Base-by-base conservation (phyloP, 1,284 basidiomycete genomes). In the Sphaerobolus stellatus region DNA sequence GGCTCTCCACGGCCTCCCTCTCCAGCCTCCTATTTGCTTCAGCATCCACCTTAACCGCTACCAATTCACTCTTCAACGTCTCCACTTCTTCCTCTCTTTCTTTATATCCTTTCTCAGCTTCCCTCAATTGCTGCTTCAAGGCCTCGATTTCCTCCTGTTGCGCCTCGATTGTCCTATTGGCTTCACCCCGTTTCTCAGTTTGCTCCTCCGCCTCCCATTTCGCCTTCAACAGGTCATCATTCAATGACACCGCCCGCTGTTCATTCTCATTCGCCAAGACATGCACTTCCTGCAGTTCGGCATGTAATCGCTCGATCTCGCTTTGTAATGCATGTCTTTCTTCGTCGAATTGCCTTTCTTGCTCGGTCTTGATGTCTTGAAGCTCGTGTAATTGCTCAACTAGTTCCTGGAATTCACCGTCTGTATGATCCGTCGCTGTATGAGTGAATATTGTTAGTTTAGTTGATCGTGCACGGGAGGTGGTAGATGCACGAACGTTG, bases 1-100 rank as follows among this genome's bases (percentile, higher is more conserved):
- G 72, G 62, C 87, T 88, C 51, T 73, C 73, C 18, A 80, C 75
- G 48, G 90, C 82, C 57, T 83, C 77, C 28, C 78, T 76, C 68
- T 92, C 89, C 40, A 90, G 73, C 14, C 76, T 72, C 63, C 88
- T 86, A n/a, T 88, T 79, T 54, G 89, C 88, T 58, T 89, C 85
- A 34, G 86, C 80, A 61, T 87, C 83, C 1, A 78, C 73, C 28
- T 80, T 75, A 1, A 80, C 80, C 55, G 82, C 82, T 0, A 77
- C 73, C 11, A 93, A 76, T 64, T 94, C 89, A 59, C 84, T 82
- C 53, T 87, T 82, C 47, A 92, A 69, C 7, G 75, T 69, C 56
- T 90, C 88, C 1, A 86, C 79, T 36, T 78, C 73, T 57, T 74
- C 76, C 11, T 82, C n/a, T n/a, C n/a, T n/a, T n/a, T n/a, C n/a